phyloP scores from a whole-genome alignment of 495 filamentous ascomycete genomes.

The Endocarpon pusillum region DNA sequence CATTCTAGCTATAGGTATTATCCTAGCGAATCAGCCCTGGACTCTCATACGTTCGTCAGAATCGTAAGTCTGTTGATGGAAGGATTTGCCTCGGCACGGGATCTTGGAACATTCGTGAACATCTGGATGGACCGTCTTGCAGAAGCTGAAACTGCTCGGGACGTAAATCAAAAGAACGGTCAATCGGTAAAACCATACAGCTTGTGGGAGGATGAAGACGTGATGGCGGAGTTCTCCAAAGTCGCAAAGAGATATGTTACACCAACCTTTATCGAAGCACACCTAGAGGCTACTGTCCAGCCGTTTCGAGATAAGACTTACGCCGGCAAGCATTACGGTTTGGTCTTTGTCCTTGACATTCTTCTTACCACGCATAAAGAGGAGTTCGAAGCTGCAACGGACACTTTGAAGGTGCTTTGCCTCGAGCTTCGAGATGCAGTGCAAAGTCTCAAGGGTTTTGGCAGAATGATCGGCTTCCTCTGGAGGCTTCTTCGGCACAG shows the following conservation, averaged over 20 bases:
- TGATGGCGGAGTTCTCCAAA: slow-evolving; percentile 27
- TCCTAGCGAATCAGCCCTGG: slow-evolving; percentile 11
- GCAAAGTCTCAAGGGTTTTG: background rate
- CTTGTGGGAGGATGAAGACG: slow-evolving; percentile 44
- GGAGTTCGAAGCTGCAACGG: background rate
- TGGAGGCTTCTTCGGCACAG: too few relatives aligned
- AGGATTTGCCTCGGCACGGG: slow-evolving; percentile 45
- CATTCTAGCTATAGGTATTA: too few relatives aligned
- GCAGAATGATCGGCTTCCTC: too few relatives aligned
- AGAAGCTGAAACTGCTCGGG: slow-evolving; percentile 22
- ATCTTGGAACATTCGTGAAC: slow-evolving; percentile 47
- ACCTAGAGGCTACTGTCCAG: slow-evolving; percentile 24
- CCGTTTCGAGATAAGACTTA: slow-evolving; percentile 4
- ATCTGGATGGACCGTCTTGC: slow-evolving; percentile 47
- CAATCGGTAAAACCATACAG: slow-evolving; percentile 16
- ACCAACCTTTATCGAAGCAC: slow-evolving; percentile 15
- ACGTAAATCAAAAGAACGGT: slow-evolving; percentile 7
- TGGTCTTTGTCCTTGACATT: background rate
- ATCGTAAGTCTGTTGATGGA: slow-evolving; percentile 40
- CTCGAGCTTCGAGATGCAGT: background rate
- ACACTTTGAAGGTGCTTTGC: too few relatives aligned
- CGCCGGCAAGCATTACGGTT: background rate
- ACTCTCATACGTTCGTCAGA: slow-evolving; percentile 21
- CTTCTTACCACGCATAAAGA: background rate
- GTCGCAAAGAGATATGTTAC: slow-evolving; percentile 26